Percentiles rank a stretch among this genome's conserved stretches.
phyloP scores from a whole-genome alignment of 139 green algal species.

The Micromonas commoda region DNA sequence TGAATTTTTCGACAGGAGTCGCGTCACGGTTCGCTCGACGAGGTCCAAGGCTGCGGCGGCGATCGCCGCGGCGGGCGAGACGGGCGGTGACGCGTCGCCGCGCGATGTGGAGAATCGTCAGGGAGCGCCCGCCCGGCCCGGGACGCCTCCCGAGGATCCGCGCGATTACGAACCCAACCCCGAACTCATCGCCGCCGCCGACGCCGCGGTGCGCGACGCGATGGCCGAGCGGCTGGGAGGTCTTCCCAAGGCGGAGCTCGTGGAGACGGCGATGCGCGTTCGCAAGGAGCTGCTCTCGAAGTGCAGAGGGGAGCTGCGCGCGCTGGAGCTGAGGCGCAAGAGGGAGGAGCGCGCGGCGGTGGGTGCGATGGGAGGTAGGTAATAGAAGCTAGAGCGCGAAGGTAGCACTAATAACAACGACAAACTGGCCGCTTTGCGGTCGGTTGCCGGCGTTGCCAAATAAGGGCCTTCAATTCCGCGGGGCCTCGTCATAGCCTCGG shows the following conservation, averaged over 20 bases:
- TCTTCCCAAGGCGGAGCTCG: background rate
- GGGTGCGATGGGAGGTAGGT: too few relatives aligned
- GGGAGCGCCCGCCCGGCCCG: too few relatives aligned
- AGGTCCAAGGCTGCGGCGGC: background rate
- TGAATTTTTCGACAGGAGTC: background rate
- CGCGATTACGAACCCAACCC: too few relatives aligned
- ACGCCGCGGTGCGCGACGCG: background rate
- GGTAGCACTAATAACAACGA: too few relatives aligned
- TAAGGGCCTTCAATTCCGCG: too few relatives aligned
- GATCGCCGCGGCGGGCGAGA: too few relatives aligned
- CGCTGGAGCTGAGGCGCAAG: background rate
- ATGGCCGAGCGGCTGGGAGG: background rate
- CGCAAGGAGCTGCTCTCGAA: background rate
- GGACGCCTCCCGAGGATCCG: too few relatives aligned
- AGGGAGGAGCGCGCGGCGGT: background rate
- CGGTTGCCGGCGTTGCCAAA: too few relatives aligned
- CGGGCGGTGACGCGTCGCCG: too few relatives aligned
- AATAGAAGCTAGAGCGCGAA: too few relatives aligned
- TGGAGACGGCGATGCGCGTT: background rate
- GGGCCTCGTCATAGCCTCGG: background rate
- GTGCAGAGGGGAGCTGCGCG: background rate
- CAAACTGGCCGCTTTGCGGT: too few relatives aligned
- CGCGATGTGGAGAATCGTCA: too few relatives aligned
- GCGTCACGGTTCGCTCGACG: background rate
- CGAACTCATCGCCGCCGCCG: background rate